Evolutionary conservation across 2,329 filamentous ascomycete species (phyloP), one percentile per base, ranked within the genome.

Genomic region (Cryphonectria carpinicola): DNA sequence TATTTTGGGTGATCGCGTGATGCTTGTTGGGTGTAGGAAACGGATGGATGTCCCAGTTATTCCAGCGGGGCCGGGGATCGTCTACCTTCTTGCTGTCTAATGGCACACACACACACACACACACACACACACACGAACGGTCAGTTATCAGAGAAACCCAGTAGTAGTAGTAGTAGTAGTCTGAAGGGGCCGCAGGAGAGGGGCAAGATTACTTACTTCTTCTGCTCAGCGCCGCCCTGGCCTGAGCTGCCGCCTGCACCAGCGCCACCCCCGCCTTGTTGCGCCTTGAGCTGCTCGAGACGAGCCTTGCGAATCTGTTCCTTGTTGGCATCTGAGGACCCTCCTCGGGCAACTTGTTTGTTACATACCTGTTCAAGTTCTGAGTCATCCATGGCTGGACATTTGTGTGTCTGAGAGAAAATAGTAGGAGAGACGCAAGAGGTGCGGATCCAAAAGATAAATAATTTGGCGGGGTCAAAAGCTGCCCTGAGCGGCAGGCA

Each of bases 281-380:
- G 85, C 76, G 94, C 88, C 82, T 97, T 96, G 75, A 98, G 91
- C 84, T 99, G 95, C 82, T 95, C 93, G 68, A 98, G 90, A 73
- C 96, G 94, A 77, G 95, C 95, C 81, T 93, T 92, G 80, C 95
- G 88, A 79, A 98, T 98, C 92, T 97, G 78, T 25, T 35, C 11
- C 4, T 35, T 22, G 46, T 54, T 25, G 32, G 56, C 37, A 13
- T 22, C 25, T 28, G 22, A 13, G 28, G 43, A 61, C n/a, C n/a
- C 3, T 52, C 4, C 7, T 17, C 11, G 17, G 22, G 43, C 19
- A 25, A 49, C 13, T 32, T 32, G 25, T 22, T 32, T 22, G 1
- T 46, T n/a, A 11, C 68, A 17, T 63, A 74, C 72, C 70, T 74
- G 73, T n/a, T 74, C 73, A 28, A 74, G 70, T 66, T 74, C 73